Evolutionary conservation across 1,284 basidiomycete species (phyloP).

Genomic region (Kalmanozyma brasiliensis): DNA sequence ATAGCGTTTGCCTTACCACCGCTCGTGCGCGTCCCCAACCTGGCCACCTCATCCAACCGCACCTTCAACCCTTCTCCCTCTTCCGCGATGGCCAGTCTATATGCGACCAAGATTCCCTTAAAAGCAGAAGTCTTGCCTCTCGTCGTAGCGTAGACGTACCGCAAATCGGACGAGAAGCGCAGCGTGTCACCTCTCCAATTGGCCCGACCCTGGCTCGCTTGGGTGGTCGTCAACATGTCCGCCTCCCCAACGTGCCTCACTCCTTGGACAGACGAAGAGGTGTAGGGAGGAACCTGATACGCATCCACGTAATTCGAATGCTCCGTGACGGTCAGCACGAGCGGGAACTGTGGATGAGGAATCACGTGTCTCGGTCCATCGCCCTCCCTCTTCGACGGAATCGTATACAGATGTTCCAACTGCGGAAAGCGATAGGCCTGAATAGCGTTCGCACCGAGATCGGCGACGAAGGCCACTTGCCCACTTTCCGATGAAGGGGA

Average conservation of each 20-base stretch:
- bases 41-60: constrained; percentile 2
- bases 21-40: constrained; percentile 50
- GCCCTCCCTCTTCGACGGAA: constrained; percentile 12
- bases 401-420: constrained; percentile 34
- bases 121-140: constrained; percentile 40
- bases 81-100: constrained; percentile 12
- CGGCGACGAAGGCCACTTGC: constrained; percentile 55
- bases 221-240: constrained; percentile 28
- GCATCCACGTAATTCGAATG: constrained; percentile 57
- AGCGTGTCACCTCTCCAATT: constrained; percentile 61
- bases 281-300: constrained; percentile 10
- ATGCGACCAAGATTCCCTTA: constrained; percentile 47
- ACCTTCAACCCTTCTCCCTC: neutral
- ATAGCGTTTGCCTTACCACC: constrained; percentile 66
- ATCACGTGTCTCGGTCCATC: constrained; percentile 63
- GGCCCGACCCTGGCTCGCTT: constrained; percentile 3
- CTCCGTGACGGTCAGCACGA: constrained; percentile 60
- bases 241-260: constrained; percentile 9
- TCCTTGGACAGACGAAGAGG: neutral
- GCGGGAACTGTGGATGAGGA: constrained; percentile 37
- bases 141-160: constrained; percentile 56
- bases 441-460: constrained; percentile 60
- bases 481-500: neutral
- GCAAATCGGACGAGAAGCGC: constrained; percentile 49
- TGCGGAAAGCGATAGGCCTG: constrained; percentile 41